Base-by-base conservation (phyloP, 306 rosid genomes). In the Abrus pulchellus region DNA sequence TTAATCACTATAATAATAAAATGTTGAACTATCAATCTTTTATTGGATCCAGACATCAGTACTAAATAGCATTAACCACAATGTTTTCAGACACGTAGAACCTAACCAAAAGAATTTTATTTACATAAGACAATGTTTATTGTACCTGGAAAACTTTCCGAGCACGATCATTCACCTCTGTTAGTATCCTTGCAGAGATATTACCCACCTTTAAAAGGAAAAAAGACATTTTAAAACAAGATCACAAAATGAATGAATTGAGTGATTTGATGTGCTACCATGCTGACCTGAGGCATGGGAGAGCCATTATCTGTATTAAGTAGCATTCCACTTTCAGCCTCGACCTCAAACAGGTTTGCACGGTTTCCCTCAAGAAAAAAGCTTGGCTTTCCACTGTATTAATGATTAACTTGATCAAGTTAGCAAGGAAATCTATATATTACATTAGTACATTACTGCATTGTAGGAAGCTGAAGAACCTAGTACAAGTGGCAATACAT, bases 221-320 rank as follows among this genome's bases (percentile, higher is more conserved):
- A 36, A 62, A 6, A 14, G 28, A 63, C 6, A 74, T 36, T 10
- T 41, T 40, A 38, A 55, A 57, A 34, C 20, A 68, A 50, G 68
- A 30, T 45, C 34, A 69, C 49, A 48, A 75, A 57, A 74, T 54
- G 34, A 60, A 48, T 40, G 11, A 67, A 44, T 49, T 28, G 9
- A 83, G 67, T 34, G 10, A 62, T 13, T 62, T 38, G 59, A 61
- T 10, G 60, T 50, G 44, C 68, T 29, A 77, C 12, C 13, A 68
- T 54, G 72, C 82, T 69, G 44, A 90, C 97, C 90, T 86, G 92
- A 73, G 93, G 85, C 87, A 90, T 81, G 20, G 94, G 97, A 50
- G 93, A 90, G 84, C 97, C 94, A 73, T 89, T 89, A 85, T 92
- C 94, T n/a, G 97, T 90, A 83, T 92, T 92, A 78, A 86, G 70